These are phyloP conservation scores for Komagataea norvegica DNA, from an alignment of 1,139 yeast species.

Conservation along the genomic window DNA sequence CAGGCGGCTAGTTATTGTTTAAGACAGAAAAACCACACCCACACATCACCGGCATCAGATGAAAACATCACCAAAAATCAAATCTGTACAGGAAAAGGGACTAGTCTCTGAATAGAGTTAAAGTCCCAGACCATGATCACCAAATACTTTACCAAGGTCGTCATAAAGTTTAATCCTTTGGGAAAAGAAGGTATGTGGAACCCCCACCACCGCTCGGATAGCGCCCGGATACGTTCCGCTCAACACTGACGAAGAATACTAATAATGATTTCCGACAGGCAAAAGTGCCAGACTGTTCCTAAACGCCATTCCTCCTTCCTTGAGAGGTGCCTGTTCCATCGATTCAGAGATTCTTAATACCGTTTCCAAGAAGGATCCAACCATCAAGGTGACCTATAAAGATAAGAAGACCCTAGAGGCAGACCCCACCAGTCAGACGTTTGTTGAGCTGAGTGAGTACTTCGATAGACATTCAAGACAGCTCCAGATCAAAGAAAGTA, in stretches of 20 bases:
- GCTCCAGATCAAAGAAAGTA: slow-evolving; percentile 61
- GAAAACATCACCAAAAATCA: background rate
- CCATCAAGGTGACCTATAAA: slow-evolving; percentile 66
- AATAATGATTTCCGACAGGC: slow-evolving; percentile 34
- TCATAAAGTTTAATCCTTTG: slow-evolving; percentile 75
- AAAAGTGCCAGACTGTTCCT: slow-evolving; percentile 78
- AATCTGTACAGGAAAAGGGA: background rate
- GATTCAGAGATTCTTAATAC: slow-evolving; percentile 51
- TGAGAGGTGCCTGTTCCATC: slow-evolving; percentile 47
- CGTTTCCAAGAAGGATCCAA: slow-evolving; percentile 45
- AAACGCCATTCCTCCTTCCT: slow-evolving; percentile 70
- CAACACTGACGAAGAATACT: too few relatives aligned
- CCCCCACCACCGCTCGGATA: too few relatives aligned
- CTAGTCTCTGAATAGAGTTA: background rate
- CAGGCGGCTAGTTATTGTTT: too few relatives aligned
- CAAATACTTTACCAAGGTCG: slow-evolving; percentile 74
- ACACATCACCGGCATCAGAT: background rate
- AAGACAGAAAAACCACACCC: background rate
- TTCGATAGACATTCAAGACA: slow-evolving; percentile 71
- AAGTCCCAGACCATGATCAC: slow-evolving; percentile 55
- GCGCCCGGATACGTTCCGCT: background rate
- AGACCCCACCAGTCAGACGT: slow-evolving; percentile 54
- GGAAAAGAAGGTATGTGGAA: slow-evolving; percentile 56
- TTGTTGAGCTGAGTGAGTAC: slow-evolving; percentile 50
- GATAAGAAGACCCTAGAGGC: slow-evolving; percentile 70